These are phyloP conservation scores for Arthrobotrys megalospora DNA, from an alignment of 2,329 filamentous ascomycete genomes.

Conservation along the genomic window DNA sequence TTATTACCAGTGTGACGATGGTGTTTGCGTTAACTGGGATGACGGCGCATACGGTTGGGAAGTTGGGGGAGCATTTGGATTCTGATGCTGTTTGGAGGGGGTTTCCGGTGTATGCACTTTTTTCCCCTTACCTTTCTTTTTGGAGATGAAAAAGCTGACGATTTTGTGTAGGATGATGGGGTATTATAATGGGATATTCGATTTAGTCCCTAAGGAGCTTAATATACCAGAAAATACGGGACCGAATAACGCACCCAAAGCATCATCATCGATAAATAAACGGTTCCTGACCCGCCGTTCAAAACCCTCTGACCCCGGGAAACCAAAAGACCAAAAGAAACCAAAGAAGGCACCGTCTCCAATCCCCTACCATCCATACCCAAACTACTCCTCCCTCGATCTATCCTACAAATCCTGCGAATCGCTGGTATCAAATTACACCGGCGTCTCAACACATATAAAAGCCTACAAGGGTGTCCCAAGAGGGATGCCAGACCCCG, in stretches of 20 bases:
- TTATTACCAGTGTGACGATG: slow-evolving; percentile 38
- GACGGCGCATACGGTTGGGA: slow-evolving; percentile 39
- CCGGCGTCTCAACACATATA: slow-evolving; percentile 21
- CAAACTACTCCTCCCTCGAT: slow-evolving; percentile 70
- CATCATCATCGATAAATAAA: slow-evolving; percentile 62
- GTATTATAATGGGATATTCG: slow-evolving; percentile 90
- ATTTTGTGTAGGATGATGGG: slow-evolving; percentile 73
- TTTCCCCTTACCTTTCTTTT: slow-evolving; percentile 30
- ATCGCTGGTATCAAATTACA: slow-evolving; percentile 54
- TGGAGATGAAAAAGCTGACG: slow-evolving; percentile 31
- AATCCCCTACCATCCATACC: slow-evolving; percentile 76
- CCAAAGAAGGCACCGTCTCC: slow-evolving; percentile 66
- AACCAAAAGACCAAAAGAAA: slow-evolving; percentile 67
- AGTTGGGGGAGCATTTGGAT: slow-evolving; percentile 45
- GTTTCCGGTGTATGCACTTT: slow-evolving; percentile 41
- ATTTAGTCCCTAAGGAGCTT: slow-evolving; percentile 75
- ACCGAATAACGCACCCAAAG: slow-evolving; percentile 70
- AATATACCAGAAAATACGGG: slow-evolving; percentile 86
- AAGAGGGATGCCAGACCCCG: slow-evolving; percentile 84
- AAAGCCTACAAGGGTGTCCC: slow-evolving; percentile 74
- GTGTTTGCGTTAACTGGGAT: slow-evolving; percentile 48
- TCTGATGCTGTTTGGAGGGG: slow-evolving; percentile 49
- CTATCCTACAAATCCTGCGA: slow-evolving; percentile 72
- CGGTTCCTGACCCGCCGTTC: too few species aligned
- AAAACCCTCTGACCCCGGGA: slow-evolving; percentile 65